Base-by-base conservation (phyloP, 352 stramenopile genomes). In the Pythium pyrilobum region DNA sequence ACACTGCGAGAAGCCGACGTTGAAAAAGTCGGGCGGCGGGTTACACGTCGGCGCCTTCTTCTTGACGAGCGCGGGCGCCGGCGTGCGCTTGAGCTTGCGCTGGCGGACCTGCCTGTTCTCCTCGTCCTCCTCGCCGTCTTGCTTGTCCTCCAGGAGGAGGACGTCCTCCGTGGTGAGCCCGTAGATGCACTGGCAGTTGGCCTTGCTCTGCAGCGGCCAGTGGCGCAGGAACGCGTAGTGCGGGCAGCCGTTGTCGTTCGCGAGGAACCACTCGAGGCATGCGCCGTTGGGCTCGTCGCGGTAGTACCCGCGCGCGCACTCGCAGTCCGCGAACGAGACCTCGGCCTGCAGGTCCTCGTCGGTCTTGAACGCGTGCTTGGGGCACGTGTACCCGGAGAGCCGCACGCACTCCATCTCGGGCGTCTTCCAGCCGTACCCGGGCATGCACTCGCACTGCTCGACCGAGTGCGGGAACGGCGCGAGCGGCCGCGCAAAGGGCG, bases 171-270 rank as follows among this genome's bases (percentile, higher is more conserved):
- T 55, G 29, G 59, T 41, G 28, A 84, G 60, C 2, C 78, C 78
- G 41, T 87, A 87, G 57, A 89, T 59, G 46, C 81, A 91, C 40
- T 85, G 67, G 60, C 81, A 91, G 34, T 87, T 91, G 20, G 68
- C 64, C 21, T 73, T 81, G 45, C 74, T 87, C 59, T 92, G 77
- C 48, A 93, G 61, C 32, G 81, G 81, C 83, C 83, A 93, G 29
- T 82, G 80, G 9, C 59, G 78, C 32, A 90, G 68, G 24, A 84
- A 74, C 5, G 78, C 70, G 39, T 71, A 82, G 13, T 65, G 31
- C 7, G 83, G 83, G 25, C 83, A 93, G 0, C 66, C 47, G 37
- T 87, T 89, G 9, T 78, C 69, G 39, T 89, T 82, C 24, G 75
- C 56, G 38, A 87, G 53, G 37, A 87, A 80, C 78, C 78, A 89